These are phyloP conservation scores for Kregervanrija delftensis DNA, from an alignment of 805 yeast genomes.

Conservation along the genomic window DNA sequence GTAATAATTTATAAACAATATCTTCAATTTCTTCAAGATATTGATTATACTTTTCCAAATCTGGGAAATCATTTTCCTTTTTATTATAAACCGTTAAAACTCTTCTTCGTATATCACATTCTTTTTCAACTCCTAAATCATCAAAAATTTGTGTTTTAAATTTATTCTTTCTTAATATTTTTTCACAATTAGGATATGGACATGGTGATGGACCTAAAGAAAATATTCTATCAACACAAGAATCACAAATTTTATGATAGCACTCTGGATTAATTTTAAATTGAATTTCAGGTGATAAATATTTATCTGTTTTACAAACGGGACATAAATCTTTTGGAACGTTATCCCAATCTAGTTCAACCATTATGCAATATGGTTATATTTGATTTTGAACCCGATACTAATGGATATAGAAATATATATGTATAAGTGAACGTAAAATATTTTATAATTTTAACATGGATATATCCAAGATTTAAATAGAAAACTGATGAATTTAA, in stretches of 20 bases:
- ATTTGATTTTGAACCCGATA: too few species aligned
- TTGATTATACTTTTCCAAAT: constrained; percentile 55
- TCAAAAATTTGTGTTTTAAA: constrained; percentile 92
- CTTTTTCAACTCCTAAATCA: constrained; percentile 83
- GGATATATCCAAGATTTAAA: too few species aligned
- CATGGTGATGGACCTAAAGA: constrained; percentile 95
- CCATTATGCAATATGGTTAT: constrained; percentile 14
- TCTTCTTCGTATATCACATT: constrained; percentile 81
- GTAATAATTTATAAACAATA: constrained; percentile 67
- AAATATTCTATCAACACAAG: constrained; percentile 93
- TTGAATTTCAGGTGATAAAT: constrained; percentile 86
- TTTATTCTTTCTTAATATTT: constrained; percentile 76
- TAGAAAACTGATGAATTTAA: too few species aligned
- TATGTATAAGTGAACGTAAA: too few species aligned
- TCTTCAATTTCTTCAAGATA: constrained; percentile 83
- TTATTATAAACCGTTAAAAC: constrained; percentile 76
- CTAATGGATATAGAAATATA: too few species aligned
- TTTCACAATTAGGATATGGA: constrained; percentile 88
- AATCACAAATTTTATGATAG: constrained; percentile 94
- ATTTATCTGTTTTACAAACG: constrained; percentile 91
- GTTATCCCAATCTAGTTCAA: constrained; percentile 29
- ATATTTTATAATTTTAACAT: too few species aligned
- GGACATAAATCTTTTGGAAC: constrained; percentile 64
- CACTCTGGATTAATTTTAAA: constrained; percentile 95
- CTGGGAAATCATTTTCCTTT: constrained; percentile 62